Base-by-base conservation (phyloP, 2,329 filamentous ascomycete species). In the Ophiobolus disseminans region DNA sequence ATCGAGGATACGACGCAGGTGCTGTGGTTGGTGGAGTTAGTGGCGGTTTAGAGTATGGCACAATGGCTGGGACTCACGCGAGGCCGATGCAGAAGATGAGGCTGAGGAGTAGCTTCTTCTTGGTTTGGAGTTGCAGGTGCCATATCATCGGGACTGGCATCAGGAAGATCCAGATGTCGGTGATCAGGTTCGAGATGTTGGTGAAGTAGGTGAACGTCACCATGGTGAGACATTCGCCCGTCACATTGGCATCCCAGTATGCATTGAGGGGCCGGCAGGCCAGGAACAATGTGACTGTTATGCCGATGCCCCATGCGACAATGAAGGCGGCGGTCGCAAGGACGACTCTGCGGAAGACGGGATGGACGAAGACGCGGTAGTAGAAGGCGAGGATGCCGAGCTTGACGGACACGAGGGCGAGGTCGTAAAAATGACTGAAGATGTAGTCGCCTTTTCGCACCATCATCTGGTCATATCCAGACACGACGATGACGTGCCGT, bases 351-450 rank as follows among this genome's bases (percentile, higher is more conserved):
- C 65, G 63, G 43, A 69, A 71, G 14, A 67, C 16, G 13, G 59
- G 60, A 31, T 65, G 55, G 20, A 62, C 60, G 42, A 71, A 71
- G 40, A 70, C 57, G 40, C 65, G 66, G 50, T 65, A 62, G 55
- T 69, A 69, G 50, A 69, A 68, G 30, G 66, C 66, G 23, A 70
- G 61, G 41, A 71, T 69, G 11, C 64, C 62, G 13, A 70, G 58
- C 48, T 69, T 69, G 37, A 69, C 68, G 20, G 40, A 55, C 16
- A 65, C 64, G 22, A 70, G 59, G 2, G 66, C 66, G 14, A 69
- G 40, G 48, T 70, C 67, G 52, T 70, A 70, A 53, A 69, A 69
- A 28, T 70, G 67, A 36, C 65, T 68, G 53, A 70, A 69, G 34
- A 70, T 56, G 46, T 66, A 70, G 51, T 70, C 67, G 40, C 66